Evolutionary conservation across 2,329 filamentous ascomycete species (phyloP).

Genomic region (Chaetothyriales sp.): DNA sequence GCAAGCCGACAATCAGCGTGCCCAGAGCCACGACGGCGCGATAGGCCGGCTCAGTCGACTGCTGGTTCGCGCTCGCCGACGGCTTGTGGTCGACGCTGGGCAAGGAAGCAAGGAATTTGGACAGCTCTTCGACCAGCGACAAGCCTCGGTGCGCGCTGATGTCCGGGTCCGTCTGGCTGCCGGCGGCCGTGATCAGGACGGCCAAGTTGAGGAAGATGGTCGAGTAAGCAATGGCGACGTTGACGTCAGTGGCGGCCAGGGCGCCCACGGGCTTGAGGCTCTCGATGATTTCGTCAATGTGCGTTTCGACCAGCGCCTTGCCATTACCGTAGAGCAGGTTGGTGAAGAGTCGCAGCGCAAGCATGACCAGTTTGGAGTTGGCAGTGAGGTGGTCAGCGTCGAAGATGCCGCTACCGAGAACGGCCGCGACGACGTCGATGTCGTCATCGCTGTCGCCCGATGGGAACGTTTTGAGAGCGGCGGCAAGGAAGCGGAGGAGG

Average conservation of each 20-base stretch:
- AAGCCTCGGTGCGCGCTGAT: constrained; percentile 29
- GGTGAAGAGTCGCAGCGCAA: constrained; percentile 64
- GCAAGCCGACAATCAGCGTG: constrained; percentile 50
- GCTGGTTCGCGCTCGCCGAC: constrained; percentile 36
- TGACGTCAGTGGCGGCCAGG: constrained; percentile 50
- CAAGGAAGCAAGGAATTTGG: constrained; percentile 40
- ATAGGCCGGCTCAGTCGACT: constrained; percentile 72
- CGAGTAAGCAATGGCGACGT: constrained; percentile 66
- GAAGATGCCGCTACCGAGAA: constrained; percentile 47
- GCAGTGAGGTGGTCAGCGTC: constrained; percentile 47
- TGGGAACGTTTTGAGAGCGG: constrained; percentile 52
- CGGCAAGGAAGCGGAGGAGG: constrained; percentile 68
- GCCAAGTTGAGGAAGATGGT: constrained; percentile 77
- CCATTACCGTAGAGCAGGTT: constrained; percentile 73
- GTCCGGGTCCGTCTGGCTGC: constrained; percentile 25
- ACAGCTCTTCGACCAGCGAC: constrained; percentile 48
- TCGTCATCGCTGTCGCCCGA: constrained; percentile 40
- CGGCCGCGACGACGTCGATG: constrained; percentile 44
- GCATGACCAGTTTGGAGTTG: constrained; percentile 63
- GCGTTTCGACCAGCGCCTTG: constrained; percentile 46
- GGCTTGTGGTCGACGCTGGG: constrained; percentile 14
- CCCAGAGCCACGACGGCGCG: constrained; percentile 70
- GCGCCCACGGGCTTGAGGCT: constrained; percentile 52
- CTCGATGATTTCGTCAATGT: constrained; percentile 47
- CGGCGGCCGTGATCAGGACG: constrained; percentile 49